These are phyloP conservation scores for Cryptococcus wingfieldii DNA, from an alignment of 1,284 basidiomycete species.

Conservation along the genomic window DNA sequence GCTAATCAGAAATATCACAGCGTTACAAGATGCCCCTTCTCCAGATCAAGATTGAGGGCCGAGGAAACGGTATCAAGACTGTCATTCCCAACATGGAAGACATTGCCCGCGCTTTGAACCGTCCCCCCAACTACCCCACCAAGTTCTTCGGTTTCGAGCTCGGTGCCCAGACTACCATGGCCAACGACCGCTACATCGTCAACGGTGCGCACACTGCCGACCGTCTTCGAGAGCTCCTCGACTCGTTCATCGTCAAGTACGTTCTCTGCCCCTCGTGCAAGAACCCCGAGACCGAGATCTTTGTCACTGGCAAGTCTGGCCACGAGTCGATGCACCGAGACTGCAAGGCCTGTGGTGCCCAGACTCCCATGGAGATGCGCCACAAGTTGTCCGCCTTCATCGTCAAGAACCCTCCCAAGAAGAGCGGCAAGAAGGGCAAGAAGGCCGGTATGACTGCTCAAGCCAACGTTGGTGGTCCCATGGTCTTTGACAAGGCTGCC, in stretches of 20 bases:
- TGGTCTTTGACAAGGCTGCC: conserved; percentile 42
- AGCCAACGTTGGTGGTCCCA: conserved; percentile 41
- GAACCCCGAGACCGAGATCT: conserved; percentile 97
- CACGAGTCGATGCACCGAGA: conserved; percentile 87
- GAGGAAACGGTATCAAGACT: conserved; percentile 99
- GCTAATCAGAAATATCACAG: conserved; percentile 12
- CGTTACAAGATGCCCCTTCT: conserved; percentile 80
- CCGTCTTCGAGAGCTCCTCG: conserved; percentile 91
- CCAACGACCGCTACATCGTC: conserved; percentile 97
- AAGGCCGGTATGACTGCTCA: conserved; percentile 47
- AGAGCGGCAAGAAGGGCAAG: conserved; percentile 59
- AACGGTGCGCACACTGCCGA: conserved; percentile 93
- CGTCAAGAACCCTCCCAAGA: conserved; percentile 86
- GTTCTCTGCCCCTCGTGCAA: conserved; percentile 97
- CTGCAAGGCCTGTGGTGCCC: conserved; percentile 97
- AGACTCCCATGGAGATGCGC: conserved; percentile 89
- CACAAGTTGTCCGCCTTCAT: conserved; percentile 98
- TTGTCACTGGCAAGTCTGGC: conserved; percentile 66
- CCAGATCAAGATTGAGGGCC: conserved; percentile 95
- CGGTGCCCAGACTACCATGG: conserved; percentile 93
- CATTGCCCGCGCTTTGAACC: conserved; percentile 89
- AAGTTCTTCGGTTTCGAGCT: conserved; percentile 99
- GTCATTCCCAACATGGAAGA: conserved; percentile 98
- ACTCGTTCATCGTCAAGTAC: conserved; percentile 96
- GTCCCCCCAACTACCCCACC: conserved; percentile 90